phyloP scores from a whole-genome alignment of 441 rosid species.

The Pelargonium cotyledonis region DNA sequence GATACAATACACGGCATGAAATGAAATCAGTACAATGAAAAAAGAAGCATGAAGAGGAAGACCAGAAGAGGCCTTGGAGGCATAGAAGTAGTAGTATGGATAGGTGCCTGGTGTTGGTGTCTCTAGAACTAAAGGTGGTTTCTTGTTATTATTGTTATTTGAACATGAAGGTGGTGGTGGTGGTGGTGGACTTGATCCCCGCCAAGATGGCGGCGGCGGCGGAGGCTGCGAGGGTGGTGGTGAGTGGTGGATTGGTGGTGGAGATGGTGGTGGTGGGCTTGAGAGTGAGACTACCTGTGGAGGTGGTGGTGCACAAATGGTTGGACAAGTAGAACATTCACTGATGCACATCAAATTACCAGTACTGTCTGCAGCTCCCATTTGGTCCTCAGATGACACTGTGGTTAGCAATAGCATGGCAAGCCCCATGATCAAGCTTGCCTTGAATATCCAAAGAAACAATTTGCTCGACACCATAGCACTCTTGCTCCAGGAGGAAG shows the following conservation, averaged over 20 bases:
- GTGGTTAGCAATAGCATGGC: slow-evolving; percentile 18
- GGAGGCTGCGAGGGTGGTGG: neutral
- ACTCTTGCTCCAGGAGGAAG: neutral
- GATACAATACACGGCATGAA: neutral
- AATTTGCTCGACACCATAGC: slow-evolving; percentile 13
- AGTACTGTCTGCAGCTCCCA: slow-evolving; percentile 21
- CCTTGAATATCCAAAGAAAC: slow-evolving; percentile 12
- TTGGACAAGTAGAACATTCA: slow-evolving; percentile 2
- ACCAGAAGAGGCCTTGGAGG: slow-evolving; percentile 2
- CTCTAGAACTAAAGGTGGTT: neutral
- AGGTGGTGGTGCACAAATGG: slow-evolving; percentile 2
- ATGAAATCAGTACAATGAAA: neutral
- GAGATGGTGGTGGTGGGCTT: neutral
- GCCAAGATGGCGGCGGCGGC: too few relatives aligned
- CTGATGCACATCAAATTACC: slow-evolving; percentile 42
- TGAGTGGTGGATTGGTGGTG: neutral
- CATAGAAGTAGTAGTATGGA: slow-evolving; percentile 2
- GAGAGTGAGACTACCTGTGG: neutral
- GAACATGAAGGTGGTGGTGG: neutral
- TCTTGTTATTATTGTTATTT: neutral
- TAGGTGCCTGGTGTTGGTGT: slow-evolving; percentile 1
- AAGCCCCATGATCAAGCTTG: slow-evolving; percentile 17
- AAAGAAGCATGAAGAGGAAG: neutral
- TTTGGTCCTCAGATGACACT: slow-evolving; percentile 23
- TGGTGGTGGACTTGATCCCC: neutral